A percentile compares a stretch with the other conserved stretches of the same genome.
Evolutionary conservation across 768 basidiomycete species (phyloP).

Genomic region (Tricholoma saponaceum): DNA sequence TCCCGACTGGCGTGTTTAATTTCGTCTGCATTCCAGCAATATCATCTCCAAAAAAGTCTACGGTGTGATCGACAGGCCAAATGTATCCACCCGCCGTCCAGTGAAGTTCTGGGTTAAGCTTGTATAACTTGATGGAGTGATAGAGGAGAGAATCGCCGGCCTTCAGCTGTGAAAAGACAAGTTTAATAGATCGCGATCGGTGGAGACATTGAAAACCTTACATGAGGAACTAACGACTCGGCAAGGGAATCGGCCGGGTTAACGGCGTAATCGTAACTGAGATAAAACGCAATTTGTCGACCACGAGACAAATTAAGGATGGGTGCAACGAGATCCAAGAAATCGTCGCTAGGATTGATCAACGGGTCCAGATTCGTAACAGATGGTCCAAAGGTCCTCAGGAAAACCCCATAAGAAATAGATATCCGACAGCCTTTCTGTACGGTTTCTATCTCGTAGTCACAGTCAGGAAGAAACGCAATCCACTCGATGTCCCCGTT

Average conservation of each 20-base stretch:
- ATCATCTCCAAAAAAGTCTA: constrained; percentile 55
- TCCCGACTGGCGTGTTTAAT: constrained; percentile 12
- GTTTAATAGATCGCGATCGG: neutral
- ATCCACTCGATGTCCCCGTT: constrained; percentile 73
- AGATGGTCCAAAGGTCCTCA: constrained; percentile 61
- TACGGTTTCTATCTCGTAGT: constrained; percentile 69
- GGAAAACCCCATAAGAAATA: constrained; percentile 67
- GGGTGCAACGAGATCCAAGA: constrained; percentile 68
- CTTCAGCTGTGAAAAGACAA: constrained; percentile 48
- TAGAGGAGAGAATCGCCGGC: constrained; percentile 74
- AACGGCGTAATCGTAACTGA: constrained; percentile 63
- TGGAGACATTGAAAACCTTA: constrained; percentile 31
- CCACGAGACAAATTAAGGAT: constrained; percentile 72
- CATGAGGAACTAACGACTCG: constrained; percentile 65
- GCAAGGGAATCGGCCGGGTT: constrained; percentile 69
- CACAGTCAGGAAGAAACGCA: constrained; percentile 70
- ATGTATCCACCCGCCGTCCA: constrained; percentile 83
- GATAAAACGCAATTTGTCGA: constrained; percentile 67
- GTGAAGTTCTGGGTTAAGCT: constrained; percentile 68
- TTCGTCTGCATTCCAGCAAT: constrained; percentile 17
- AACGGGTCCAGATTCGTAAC: constrained; percentile 53
- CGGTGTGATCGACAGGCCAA: constrained; percentile 70
- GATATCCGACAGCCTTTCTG: constrained; percentile 66
- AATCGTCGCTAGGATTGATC: constrained; percentile 67
- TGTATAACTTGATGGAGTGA: constrained; percentile 73